These are phyloP conservation scores for Blastomyces percursus DNA, from an alignment of 2,329 filamentous ascomycete genomes.

Conservation along the genomic window DNA sequence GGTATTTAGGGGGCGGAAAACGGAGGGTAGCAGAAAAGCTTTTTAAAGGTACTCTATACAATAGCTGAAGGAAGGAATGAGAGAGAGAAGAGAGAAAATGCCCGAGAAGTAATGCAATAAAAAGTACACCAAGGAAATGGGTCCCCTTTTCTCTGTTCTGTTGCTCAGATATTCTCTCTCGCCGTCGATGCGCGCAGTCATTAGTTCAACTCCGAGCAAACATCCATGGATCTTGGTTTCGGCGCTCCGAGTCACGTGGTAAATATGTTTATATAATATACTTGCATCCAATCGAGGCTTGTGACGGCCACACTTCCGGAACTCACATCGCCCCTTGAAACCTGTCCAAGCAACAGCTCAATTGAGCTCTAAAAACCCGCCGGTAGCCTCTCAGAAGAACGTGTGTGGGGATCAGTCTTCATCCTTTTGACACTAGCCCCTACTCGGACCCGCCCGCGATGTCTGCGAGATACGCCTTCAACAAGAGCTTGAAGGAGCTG, in stretches of 20 bases:
- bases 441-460: constrained; percentile 42
- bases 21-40: background rate
- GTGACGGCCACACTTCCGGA: background rate
- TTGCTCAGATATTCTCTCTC: background rate
- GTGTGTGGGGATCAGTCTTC: background rate
- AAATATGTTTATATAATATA: background rate
- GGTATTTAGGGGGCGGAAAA: background rate
- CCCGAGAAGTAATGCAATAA: background rate
- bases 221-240: background rate
- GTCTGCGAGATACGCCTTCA: constrained; percentile 89
- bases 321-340: background rate
- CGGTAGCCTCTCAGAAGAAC: background rate
- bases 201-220: background rate
- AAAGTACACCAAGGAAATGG: background rate
- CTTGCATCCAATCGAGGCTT: background rate
- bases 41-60: background rate
- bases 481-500: constrained; percentile 80
- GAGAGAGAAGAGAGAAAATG: background rate
- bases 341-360: constrained; percentile 6
- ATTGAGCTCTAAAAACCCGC: constrained; percentile 9
- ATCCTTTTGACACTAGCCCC: background rate
- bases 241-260: constrained; percentile 7
- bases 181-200: background rate
- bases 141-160: background rate
- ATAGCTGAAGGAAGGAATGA: background rate